Conservation (phyloP, 164 flowering plant species). For the Hamamelis virginiana region DNA sequence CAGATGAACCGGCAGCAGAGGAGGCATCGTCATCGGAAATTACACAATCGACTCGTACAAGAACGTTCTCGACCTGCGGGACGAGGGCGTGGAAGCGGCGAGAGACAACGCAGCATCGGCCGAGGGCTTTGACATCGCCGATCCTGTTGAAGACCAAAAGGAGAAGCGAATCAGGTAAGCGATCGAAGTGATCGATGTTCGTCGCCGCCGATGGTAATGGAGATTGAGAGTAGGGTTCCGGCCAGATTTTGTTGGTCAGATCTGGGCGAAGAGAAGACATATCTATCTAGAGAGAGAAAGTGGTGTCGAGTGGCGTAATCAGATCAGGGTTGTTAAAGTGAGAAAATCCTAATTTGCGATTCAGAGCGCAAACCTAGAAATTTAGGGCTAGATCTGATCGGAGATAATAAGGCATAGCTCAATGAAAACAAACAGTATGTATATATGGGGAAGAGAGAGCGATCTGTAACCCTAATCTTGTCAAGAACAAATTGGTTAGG, state of each 20-base stretch:
- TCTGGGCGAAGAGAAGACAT: slow-evolving; percentile 32
- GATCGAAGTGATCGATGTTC: slow-evolving; percentile 61
- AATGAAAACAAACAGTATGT: too few species aligned
- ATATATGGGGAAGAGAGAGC: neutral
- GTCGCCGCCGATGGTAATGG: neutral
- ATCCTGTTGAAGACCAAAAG: slow-evolving; percentile 75
- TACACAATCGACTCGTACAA: slow-evolving; percentile 85
- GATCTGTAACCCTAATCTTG: neutral
- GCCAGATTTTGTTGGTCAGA: slow-evolving; percentile 35
- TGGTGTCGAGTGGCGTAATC: neutral
- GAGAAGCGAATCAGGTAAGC: slow-evolving; percentile 67
- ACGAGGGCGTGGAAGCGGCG: slow-evolving; percentile 66
- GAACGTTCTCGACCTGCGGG: slow-evolving; percentile 77
- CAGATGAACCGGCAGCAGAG: slow-evolving; percentile 34
- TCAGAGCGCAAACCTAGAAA: neutral
- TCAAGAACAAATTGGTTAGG: too few species aligned
- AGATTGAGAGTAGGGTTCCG: slow-evolving; percentile 27
- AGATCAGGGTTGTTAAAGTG: neutral
- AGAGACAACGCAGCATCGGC: slow-evolving; percentile 82
- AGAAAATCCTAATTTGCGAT: neutral
- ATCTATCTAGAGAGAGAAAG: neutral
- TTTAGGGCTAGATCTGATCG: neutral
- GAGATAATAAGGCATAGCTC: neutral
- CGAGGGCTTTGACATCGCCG: slow-evolving; percentile 82
- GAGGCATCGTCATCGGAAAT: slow-evolving; percentile 77